Evolutionary conservation across 2,329 filamentous ascomycete species (phyloP).

Genomic region (Aspergillus quadricinctus): DNA sequence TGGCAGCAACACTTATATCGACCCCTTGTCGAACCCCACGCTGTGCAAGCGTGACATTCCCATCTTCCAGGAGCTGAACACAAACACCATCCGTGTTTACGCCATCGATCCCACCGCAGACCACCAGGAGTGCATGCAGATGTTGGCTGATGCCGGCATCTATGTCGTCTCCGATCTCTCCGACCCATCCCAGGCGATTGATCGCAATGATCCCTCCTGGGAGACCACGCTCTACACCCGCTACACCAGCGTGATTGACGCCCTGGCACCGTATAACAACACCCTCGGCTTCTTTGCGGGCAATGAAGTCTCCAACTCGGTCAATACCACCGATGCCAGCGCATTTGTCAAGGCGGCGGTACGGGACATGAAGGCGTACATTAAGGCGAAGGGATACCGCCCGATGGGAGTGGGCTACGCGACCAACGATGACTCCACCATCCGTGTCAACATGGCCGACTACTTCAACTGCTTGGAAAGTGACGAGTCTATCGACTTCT

Average conservation of each 20-base stretch:
- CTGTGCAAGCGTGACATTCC: constrained; percentile 80
- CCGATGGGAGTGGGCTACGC: constrained; percentile 87
- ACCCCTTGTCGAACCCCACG: constrained; percentile 69
- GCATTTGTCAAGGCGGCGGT: constrained; percentile 96
- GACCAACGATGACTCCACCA: constrained; percentile 81
- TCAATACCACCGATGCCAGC: constrained; percentile 79
- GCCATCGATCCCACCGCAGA: constrained; percentile 74
- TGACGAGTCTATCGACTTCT: constrained; percentile 79
- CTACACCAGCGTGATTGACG: constrained; percentile 78
- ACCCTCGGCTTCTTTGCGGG: constrained; percentile 94
- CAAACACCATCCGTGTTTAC: constrained; percentile 91
- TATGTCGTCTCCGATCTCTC: constrained; percentile 89
- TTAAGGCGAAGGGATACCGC: constrained; percentile 70
- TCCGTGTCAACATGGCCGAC: constrained; percentile 73
- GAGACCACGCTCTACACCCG: constrained; percentile 68
- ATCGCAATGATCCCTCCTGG: constrained; percentile 75
- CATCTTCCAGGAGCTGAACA: constrained; percentile 68
- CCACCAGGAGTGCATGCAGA: constrained; percentile 77
- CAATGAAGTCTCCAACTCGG: constrained; percentile 88
- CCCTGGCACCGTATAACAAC: constrained; percentile 75
- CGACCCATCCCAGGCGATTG: constrained; percentile 75
- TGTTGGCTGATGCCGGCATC: constrained; percentile 78
- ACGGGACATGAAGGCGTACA: constrained; percentile 89
- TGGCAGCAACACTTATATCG: constrained; percentile 62
- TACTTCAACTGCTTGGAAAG: constrained; percentile 85